Base-by-base conservation (phyloP, 768 basidiomycete species). In the Amanita subjunquillea region DNA sequence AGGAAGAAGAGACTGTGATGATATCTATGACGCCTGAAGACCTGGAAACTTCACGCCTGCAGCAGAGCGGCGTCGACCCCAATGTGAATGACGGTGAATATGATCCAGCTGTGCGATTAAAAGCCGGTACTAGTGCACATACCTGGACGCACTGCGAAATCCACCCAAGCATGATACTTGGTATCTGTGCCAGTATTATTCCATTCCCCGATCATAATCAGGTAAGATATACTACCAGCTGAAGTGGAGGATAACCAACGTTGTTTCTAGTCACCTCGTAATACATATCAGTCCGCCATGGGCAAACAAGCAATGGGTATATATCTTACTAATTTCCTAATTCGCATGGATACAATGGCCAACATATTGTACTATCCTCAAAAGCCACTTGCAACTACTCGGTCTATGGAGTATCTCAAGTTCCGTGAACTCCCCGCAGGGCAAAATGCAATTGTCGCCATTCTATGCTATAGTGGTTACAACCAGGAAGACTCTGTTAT, bases 401-500 rank as follows among this genome's bases (percentile, higher is more conserved):
- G 95, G 40, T 97, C 95, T 6, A 97, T 99, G 96, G 92, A 98
- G 68, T 98, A 97, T 62, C 80, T 99, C 55, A 92, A 93, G 65
- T 99, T 99, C 83, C 83, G 94, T 59, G 96, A 99, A 65, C 80
- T 99, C 25, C 95, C 95, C 49, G 95, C 95, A 15, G 95, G 93
- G n/a, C 95, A 98, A 70, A 99, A 99, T 63, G 95, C 95, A 45
- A 91, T 97, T 57, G 95, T 99, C 54, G 95, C 95, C 10, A 98
- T 99, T 62, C 74, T 98, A 51, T 97, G 94, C 64, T 99, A 99
- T 71, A 97, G 93, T 60, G 95, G 95, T 45, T 99, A 99, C 72
- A 99, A 99, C 67, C 96, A 99, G 70, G 96, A 98, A 80, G 96
- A 99, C 78, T 99, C 96, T 57, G 96, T 99, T 70, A 98, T 99